Conservation (phyloP, 164 flowering plant genomes). For the Platanus orientalis region DNA sequence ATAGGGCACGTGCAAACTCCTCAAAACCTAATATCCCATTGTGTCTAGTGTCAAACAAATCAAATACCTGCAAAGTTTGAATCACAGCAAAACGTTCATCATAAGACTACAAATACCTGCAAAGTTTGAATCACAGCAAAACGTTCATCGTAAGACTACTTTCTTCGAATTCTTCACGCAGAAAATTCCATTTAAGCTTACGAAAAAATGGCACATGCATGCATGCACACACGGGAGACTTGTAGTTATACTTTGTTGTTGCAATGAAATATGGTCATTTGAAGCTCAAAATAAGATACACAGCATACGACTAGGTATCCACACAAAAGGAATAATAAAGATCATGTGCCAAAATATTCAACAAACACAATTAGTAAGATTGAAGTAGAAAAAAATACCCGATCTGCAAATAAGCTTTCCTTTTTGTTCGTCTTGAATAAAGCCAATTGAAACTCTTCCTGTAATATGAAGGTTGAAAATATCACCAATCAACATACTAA, state of each 20-base stretch:
- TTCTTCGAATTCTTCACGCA: too few relatives aligned
- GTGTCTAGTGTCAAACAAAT: conserved; percentile 80
- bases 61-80: conserved; percentile 53
- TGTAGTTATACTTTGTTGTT: not conserved
- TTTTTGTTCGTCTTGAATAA: conserved; percentile 83
- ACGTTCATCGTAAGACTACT: conserved; percentile 12
- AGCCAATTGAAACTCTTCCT: conserved; percentile 92
- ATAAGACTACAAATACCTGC: conserved; percentile 60
- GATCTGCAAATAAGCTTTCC: conserved; percentile 82
- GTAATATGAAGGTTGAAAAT: conserved; percentile 10
- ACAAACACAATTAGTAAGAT: not conserved
- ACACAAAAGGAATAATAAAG: too few relatives aligned
- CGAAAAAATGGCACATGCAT: not conserved
- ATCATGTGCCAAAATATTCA: too few relatives aligned
- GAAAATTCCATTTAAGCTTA: not conserved
- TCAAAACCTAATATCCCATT: conserved; percentile 77
- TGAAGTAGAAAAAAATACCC: conserved; percentile 37
- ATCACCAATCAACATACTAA: not conserved
- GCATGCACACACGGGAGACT: too few relatives aligned
- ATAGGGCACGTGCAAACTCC: conserved; percentile 83
- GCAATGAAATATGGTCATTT: not conserved
- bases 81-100: not conserved
- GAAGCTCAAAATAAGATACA: not conserved
- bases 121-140: conserved; percentile 2
- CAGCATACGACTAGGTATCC: too few relatives aligned